phyloP scores from a whole-genome alignment of 371 early-diverging fungal species.

The Coemansia sp. region DNA sequence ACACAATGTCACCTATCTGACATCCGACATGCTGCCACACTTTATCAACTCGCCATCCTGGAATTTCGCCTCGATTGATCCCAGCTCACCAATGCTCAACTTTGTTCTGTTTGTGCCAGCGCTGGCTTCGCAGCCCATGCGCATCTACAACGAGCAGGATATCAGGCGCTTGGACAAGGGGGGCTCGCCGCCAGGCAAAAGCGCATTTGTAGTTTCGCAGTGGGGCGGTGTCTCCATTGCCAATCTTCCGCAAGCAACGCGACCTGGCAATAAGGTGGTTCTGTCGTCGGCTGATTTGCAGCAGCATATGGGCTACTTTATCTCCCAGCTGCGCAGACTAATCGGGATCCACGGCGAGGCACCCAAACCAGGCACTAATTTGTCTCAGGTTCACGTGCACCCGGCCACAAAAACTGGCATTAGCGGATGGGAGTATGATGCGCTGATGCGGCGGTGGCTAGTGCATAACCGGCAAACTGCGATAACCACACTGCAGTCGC shows the following conservation, averaged over 20 bases:
- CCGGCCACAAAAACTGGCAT: slow-evolving; percentile 51
- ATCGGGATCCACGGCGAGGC: slow-evolving; percentile 67
- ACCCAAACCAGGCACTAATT: slow-evolving; percentile 31
- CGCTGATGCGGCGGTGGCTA: slow-evolving; percentile 63
- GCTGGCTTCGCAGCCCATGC: slow-evolving; percentile 63
- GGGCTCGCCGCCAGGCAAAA: neutral
- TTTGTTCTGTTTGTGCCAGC: slow-evolving; percentile 84
- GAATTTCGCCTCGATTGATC: slow-evolving; percentile 76
- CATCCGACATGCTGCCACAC: slow-evolving; percentile 34
- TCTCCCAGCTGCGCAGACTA: slow-evolving; percentile 76
- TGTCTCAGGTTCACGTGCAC: slow-evolving; percentile 35
- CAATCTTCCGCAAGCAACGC: slow-evolving; percentile 53
- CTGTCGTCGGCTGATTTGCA: slow-evolving; percentile 57
- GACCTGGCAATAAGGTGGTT: slow-evolving; percentile 13
- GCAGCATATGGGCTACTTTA: slow-evolving; percentile 71
- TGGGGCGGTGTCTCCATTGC: slow-evolving; percentile 90
- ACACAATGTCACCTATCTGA: slow-evolving; percentile 19
- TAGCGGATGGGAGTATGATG: slow-evolving; percentile 75
- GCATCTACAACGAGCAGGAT: slow-evolving; percentile 54
- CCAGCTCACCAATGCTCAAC: slow-evolving; percentile 78
- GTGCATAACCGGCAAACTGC: slow-evolving; percentile 72
- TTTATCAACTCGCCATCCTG: slow-evolving; percentile 51
- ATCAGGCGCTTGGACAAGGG: too few species aligned
- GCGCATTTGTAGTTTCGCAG: slow-evolving; percentile 81
- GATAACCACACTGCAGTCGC: slow-evolving; percentile 71